Evolutionary conservation across 495 filamentous ascomycete species (phyloP).

Genomic region (Hypoxylon trugodes): DNA sequence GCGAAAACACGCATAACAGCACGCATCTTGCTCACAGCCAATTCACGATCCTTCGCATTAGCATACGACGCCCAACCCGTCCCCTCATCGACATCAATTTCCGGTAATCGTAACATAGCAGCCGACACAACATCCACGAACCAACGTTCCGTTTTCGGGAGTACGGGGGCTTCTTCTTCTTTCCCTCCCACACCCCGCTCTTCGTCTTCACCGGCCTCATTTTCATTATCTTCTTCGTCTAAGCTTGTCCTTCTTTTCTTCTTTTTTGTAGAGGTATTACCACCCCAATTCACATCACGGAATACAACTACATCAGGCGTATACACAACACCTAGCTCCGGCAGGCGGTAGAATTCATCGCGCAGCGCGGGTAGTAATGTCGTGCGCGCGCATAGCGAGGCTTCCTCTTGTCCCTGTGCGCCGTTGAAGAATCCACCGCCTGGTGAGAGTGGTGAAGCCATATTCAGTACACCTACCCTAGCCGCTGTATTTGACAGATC

Average conservation of each 20-base stretch:
- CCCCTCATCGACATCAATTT: constrained; percentile 42
- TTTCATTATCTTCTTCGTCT: constrained; percentile 45
- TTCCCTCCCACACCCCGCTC: not conserved
- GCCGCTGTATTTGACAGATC: constrained; percentile 31
- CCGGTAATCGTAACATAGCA: constrained; percentile 62
- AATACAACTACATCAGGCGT: constrained; percentile 58
- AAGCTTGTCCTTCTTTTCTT: constrained; percentile 11
- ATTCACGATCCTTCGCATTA: constrained; percentile 52
- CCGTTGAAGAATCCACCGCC: constrained; percentile 70
- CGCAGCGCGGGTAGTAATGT: constrained; percentile 66
- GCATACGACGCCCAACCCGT: constrained; percentile 43
- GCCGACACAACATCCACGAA: constrained; percentile 68
- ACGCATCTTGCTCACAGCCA: constrained; percentile 67
- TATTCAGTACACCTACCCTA: constrained; percentile 65
- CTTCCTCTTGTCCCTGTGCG: constrained; percentile 69
- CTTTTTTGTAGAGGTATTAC: not conserved
- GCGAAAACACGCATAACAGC: constrained; percentile 65
- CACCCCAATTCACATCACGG: not conserved
- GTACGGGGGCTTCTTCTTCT: constrained; percentile 45
- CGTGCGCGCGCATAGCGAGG: constrained; percentile 67
- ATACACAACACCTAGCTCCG: constrained; percentile 62
- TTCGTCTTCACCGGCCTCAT: not conserved
- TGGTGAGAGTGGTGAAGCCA: constrained; percentile 63
- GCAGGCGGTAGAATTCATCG: constrained; percentile 64
- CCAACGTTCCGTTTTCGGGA: constrained; percentile 45